Base-by-base conservation (phyloP, 176 grass and related monocot species). In the Bromus sterilis region DNA sequence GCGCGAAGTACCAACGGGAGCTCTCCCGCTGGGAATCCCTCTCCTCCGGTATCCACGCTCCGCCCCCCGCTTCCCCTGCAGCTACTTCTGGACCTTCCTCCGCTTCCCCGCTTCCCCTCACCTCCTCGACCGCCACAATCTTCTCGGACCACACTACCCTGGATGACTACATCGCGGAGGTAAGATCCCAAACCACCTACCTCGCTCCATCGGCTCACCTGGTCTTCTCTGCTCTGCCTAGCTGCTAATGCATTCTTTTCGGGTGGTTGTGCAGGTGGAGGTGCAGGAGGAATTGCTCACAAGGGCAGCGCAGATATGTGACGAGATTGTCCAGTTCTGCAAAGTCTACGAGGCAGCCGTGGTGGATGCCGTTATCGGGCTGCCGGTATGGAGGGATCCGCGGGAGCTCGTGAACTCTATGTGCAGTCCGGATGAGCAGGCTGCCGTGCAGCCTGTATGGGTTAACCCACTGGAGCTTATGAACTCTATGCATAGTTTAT, bases 11-110 rank as follows among this genome's bases (percentile, higher is more conserved):
- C 58, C 74, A 33, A 2, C 36, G 51, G 23, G 85, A 97, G 66
- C 74, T 94, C 28, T 20, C 80, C 25, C 78, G 71, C 60, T 94
- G 91, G 91, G 94, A 94, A 26, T 71, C 74, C 36, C 84, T 97
- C 56, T 64, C 74, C 18, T 46, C 65, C 28, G 24, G 72, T 0
- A 4, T 87, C 59, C 48, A 58, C 26, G 72, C 56, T 40, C 81
- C 76, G n/a, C 66, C 39, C 26, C 25, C 77, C 6, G 32, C 59
- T n/a, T 23, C 78, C 23, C 60, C 26, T 9, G 65, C 56, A 8
- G 25, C 76, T 42, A 41, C 84, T 44, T 30, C 85, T 26, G 33
- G 56, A 12, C 33, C 59, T 16, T 28, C 66, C 18, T 36, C 83
- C 30, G 9, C 31, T 1, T 32, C 75, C 2, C 44, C 29, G 11